Percentiles rank a stretch among this genome's conserved stretches.
Conservation (phyloP, 352 stramenopile species). For the Globisporangium cederbergense region DNA sequence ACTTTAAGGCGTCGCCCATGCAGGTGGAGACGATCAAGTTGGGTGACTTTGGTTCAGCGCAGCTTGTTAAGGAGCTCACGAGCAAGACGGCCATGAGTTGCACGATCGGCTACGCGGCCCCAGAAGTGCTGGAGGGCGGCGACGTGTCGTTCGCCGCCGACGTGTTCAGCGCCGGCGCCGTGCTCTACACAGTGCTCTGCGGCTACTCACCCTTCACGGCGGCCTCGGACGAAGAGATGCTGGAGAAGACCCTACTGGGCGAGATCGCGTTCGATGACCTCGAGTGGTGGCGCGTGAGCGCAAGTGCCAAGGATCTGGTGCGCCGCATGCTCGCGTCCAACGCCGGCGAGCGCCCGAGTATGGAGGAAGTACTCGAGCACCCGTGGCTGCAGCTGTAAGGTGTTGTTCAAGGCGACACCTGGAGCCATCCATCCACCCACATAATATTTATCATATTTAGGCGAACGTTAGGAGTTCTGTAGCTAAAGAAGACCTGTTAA, state of each 20-base stretch:
- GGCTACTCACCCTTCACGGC: constrained; percentile 68
- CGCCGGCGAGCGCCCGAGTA: constrained; percentile 36
- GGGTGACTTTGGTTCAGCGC: constrained; percentile 67
- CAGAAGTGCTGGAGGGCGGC: constrained; percentile 53
- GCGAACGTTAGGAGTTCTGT: background rate
- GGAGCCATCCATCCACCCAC: too few species aligned
- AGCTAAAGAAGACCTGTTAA: background rate
- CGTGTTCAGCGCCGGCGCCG: constrained; percentile 69
- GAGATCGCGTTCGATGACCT: constrained; percentile 54
- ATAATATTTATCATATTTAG: background rate
- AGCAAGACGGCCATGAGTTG: constrained; percentile 46
- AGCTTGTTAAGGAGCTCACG: constrained; percentile 35
- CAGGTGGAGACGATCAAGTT: constrained; percentile 59
- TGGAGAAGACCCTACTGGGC: constrained; percentile 42
- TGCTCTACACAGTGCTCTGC: constrained; percentile 66
- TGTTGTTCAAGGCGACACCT: background rate
- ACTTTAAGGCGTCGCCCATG: constrained; percentile 53
- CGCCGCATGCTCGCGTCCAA: constrained; percentile 52
- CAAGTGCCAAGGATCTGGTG: constrained; percentile 56
- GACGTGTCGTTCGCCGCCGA: constrained; percentile 61
- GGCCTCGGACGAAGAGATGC: constrained; percentile 55
- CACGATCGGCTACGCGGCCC: constrained; percentile 74
- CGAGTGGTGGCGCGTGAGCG: constrained; percentile 49
- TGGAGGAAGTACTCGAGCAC: constrained; percentile 69
- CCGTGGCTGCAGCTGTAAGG: constrained; percentile 42